Evolutionary conservation across 768 basidiomycete species (phyloP), one percentile per base, ranked within the genome.

Genomic region (Lactifluus volemus): DNA sequence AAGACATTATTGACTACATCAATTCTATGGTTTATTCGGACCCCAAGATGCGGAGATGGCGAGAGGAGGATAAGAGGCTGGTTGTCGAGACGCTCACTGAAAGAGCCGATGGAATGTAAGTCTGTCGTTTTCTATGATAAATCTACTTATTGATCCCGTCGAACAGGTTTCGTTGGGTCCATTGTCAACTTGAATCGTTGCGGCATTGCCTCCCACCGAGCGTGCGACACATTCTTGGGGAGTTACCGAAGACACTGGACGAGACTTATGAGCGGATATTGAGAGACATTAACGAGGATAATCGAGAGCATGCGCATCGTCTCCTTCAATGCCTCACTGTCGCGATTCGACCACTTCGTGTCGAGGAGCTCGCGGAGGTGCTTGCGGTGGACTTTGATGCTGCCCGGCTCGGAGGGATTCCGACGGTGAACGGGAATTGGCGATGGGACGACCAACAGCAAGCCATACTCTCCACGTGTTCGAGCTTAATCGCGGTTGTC

Each of bases 331-430:
- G 59, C 30, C 25, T 58, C 14, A 48, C 57, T 1, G 39, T 45
- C 10, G 29, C 50, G 5, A 45, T 36, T 17, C 57, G 57, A 4
- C 57, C 57, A 14, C 41, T 58, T 6, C 14, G 41, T 17, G 41
- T 51, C 14, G 19, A 50, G 21, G 57, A 58, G 6, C 49, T 52
- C 5, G 57, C 57, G 5, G 57, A 51, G 41, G 32, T 51, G 6
- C 57, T 63, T 12, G 36, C 59, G 3, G 34, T 60, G 19, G 59
- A 61, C 41, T 63, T 63, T 14, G 39, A 54, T 17, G n/a, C 47
- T 3, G 25, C 34, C 1, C 34, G 4, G 2, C 7, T 11, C 1
- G 47, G 21, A 45, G 34, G 34, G 3, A 39, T 49, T 15, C 59
- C 62, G 9, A 42, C 15, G 32, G 32, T 44, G 21, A 36, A 53